Evolutionary conservation across 345 rosid species (phyloP), one percentile per base, ranked within the genome.

Genomic region (Heritiera littoralis): DNA sequence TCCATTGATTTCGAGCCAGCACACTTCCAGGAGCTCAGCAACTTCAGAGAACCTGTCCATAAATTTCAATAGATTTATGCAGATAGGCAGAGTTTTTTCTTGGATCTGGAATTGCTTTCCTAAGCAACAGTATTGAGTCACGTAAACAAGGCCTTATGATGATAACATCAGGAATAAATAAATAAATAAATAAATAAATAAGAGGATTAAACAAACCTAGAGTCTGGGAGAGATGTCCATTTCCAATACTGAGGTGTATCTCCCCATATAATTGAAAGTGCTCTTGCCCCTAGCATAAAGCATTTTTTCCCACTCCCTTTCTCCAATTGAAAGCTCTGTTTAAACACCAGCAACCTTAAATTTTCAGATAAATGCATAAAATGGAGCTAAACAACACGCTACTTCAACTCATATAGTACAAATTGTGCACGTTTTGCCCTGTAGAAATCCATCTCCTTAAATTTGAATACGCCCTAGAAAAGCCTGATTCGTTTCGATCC

Each of bases 261-360:
- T 7, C 82, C 85, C 88, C 90, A 81, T 30, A 28, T 71, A 67
- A 85, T 80, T 2, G 49, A 38, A 15, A 85, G 83, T 23, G 77
- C 79, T 61, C 83, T 80, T 32, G 87, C 73, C 2, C 84, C 80
- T n/a, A 85, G 9, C 84, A 82, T 83, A 63, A 61, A 85, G 18
- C 88, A 78, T 74, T 80, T 87, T 74, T 83, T 87, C 61, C 87
- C 88, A 7, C 72, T 87, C 54, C 41, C 20, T 72, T 75, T 81
- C 7, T 87, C 84, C 60, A 87, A 51, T 3, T 80, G 78, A 68
- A 85, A 87, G 78, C 90, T 85, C 87, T 85, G 49, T 30, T 11
- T 6, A 11, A 35, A 35, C 12, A 75, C 7, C 40, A 61, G 0
- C 12, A 59, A 45, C 23, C 28, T 59, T 30, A 46, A 7, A 9